Evolutionary conservation across 2,329 filamentous ascomycete genomes (phyloP).

Genomic region (Allantophomopsis cytisporea): DNA sequence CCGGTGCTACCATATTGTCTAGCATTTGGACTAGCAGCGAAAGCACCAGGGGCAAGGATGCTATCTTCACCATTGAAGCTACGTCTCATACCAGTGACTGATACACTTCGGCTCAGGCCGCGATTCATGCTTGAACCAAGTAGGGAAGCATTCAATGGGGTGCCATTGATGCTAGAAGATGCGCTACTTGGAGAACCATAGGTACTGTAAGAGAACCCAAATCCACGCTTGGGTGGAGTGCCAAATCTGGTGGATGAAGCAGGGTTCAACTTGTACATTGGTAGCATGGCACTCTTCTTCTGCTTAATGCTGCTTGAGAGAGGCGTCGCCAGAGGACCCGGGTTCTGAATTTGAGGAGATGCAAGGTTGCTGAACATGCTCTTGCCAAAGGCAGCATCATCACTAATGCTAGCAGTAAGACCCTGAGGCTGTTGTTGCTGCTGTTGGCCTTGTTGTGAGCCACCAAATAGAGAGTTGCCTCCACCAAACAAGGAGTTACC

Average conservation of each 20-base stretch:
- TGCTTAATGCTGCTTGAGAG: conserved; percentile 60
- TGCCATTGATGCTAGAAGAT: conserved; percentile 53
- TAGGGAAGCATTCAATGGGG: conserved; percentile 56
- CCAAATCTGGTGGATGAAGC: conserved; percentile 65
- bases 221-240: conserved; percentile 76
- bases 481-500: conserved; percentile 49
- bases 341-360: conserved; percentile 49
- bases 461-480: conserved; percentile 46
- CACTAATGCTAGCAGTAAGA: conserved; percentile 67
- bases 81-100: conserved; percentile 72
- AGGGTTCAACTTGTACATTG: conserved; percentile 78
- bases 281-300: conserved; percentile 67
- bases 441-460: conserved; percentile 33
- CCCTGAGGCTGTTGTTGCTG: conserved; percentile 39
- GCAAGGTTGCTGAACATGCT: conserved; percentile 70
- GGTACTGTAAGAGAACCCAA: conserved; percentile 85
- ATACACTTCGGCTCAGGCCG: conserved; percentile 76
- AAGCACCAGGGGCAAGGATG: conserved; percentile 73
- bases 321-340: conserved; percentile 85
- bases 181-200: conserved; percentile 71
- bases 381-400: conserved; percentile 81
- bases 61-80: conserved; percentile 75
- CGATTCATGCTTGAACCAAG: conserved; percentile 43
- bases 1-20: conserved; percentile 53
- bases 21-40: conserved; percentile 53